Evolutionary conservation across 495 filamentous ascomycete species (phyloP), one percentile per base, ranked within the genome.

Genomic region (Penicillium fimorum): DNA sequence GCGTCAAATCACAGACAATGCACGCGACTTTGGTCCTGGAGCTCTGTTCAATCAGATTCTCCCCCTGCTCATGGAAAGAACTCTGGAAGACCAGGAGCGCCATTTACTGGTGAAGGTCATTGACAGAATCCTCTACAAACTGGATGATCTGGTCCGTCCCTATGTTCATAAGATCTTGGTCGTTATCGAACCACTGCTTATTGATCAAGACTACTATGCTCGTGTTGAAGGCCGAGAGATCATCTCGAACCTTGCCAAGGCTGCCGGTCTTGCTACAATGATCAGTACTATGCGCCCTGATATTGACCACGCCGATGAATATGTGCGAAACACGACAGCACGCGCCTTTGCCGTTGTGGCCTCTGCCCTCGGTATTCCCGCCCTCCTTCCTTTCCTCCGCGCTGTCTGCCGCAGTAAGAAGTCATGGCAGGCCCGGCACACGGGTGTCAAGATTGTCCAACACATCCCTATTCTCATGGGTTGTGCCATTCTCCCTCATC

Each of bases 381-480:
- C 92, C 11, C 84, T 99, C 40, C 82, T 97, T 40, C 94, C 95
- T 4, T 97, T 99, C 81, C 79, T 97, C 38, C 86, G 91, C 58
- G 95, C 95, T 48, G 94, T 97, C 12, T 97, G 93, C 68, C 85
- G 91, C 63, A 96, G 91, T 75, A 97, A 97, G 73, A 97, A 97
- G 70, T 97, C 94, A 40, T 99, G 95, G 95, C 91, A 97, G 69
- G 95, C 95, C 52, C 80, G 95, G 57, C 95, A 99, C 70, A 99
- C 95, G n/a, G 95, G 95, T 72, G 95, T 97, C 47, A 97, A 97
- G 78, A 97, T 99, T 61, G 87, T 97, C 25, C 95, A 99, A 66
- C 95, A 99, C 71, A 97, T 99, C 62, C 92, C 95, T n/a, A 99
- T 99, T 65, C 75, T 97, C 13, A 97, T 99, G 92, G 95, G 95